These are phyloP conservation scores for Lomentospora prolificans DNA, from an alignment of 2,329 filamentous ascomycete genomes.

Conservation along the genomic window DNA sequence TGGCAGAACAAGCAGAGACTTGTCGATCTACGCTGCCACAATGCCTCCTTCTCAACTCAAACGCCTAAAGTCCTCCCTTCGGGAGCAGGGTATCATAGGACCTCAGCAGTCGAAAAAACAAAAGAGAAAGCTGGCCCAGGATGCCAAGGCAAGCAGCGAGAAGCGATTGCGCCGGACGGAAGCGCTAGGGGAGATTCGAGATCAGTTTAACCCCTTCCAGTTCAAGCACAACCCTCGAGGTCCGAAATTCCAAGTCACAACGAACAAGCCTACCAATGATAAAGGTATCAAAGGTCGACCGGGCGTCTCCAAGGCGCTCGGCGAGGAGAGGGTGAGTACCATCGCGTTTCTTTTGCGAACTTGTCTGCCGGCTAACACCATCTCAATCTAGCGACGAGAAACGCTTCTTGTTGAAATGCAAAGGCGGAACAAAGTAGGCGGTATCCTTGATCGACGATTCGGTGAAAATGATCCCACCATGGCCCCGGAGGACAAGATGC, in stretches of 20 bases:
- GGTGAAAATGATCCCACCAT: constrained; percentile 92
- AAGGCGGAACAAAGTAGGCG: constrained; percentile 79
- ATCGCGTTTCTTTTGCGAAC: constrained; percentile 10
- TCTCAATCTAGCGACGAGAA: constrained; percentile 50
- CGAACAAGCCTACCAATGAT: constrained; percentile 43
- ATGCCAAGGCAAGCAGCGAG: constrained; percentile 54
- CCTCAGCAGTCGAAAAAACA: constrained; percentile 95
- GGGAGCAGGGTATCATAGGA: constrained; percentile 80
- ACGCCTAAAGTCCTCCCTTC: constrained; percentile 81
- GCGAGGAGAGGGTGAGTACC: constrained; percentile 66
- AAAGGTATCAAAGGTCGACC: constrained; percentile 63
- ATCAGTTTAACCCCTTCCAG: constrained; percentile 97
- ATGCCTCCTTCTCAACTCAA: constrained; percentile 98
- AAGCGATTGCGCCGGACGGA: constrained; percentile 68
- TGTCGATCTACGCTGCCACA: constrained; percentile 16
- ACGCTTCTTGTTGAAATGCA: constrained; percentile 88
- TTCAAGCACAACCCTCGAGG: constrained; percentile 70
- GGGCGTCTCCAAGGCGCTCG: constrained; percentile 72
- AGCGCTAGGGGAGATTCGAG: constrained; percentile 76
- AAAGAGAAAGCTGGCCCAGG: constrained; percentile 63
- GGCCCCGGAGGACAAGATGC: constrained; percentile 85
- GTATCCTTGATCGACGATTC: constrained; percentile 85
- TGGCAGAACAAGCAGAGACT: background rate
- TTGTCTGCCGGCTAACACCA: constrained; percentile 11
- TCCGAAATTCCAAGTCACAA: constrained; percentile 79